A percentile compares a stretch with the other conserved stretches of the same genome.
phyloP scores from a whole-genome alignment of 2,329 filamentous ascomycete species.

The Taxawa tesnikishii region DNA sequence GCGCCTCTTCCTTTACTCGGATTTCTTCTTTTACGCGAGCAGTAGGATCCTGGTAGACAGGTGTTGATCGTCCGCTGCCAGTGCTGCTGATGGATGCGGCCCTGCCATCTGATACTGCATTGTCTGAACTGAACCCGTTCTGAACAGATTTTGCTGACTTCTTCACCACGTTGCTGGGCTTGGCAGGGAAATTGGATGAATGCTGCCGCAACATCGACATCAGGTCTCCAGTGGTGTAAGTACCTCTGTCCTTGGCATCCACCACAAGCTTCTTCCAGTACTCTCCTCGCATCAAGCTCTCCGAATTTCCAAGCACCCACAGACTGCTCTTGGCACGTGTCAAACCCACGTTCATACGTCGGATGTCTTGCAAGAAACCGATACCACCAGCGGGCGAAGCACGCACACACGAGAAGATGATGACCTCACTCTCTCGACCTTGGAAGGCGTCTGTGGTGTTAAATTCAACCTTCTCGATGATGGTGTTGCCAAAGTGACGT shows the following conservation, averaged over 20 bases:
- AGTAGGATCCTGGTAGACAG: not conserved
- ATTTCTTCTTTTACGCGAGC: not conserved
- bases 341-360: conserved; percentile 97
- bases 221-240: conserved; percentile 63
- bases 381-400: conserved; percentile 88
- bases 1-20: not conserved
- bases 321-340: conserved; percentile 93
- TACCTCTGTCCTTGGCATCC: conserved; percentile 61
- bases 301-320: conserved; percentile 90
- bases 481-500: conserved; percentile 57
- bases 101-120: conserved; percentile 1
- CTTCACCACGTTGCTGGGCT: conserved; percentile 12
- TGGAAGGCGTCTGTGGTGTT: conserved; percentile 99
- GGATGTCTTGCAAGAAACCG: conserved; percentile 95
- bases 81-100: not conserved
- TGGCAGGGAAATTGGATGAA: conserved; percentile 26
- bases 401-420: conserved; percentile 97
- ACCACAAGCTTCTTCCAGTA: conserved; percentile 83
- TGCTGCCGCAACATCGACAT: conserved; percentile 41
- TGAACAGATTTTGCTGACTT: not conserved
- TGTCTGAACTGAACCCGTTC: not conserved
- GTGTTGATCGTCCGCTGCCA: not conserved
- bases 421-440: conserved; percentile 90
- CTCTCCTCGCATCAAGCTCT: conserved; percentile 72
- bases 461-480: conserved; percentile 79